Base-by-base conservation (phyloP, 2,329 filamentous ascomycete genomes). In the Dactylellina sp. region DNA sequence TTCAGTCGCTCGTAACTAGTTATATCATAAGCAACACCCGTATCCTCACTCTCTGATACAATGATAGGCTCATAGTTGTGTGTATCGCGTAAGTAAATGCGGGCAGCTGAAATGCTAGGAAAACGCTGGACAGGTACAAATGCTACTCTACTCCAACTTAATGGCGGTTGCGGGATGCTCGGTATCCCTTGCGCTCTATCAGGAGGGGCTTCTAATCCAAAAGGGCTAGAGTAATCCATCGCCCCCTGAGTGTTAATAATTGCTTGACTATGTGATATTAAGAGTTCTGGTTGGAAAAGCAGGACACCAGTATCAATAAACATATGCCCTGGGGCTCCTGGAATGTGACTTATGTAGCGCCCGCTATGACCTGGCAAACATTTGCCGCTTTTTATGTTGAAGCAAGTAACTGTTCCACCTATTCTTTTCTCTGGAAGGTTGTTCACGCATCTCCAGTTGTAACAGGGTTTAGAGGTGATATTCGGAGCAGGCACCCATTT, bases 61-160 rank as follows among this genome's bases (percentile, higher is more conserved):
- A 72, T 11, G 2, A 61, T 72, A 1, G 68, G 68, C 2, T 72
- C 47, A 18, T 72, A 72, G 14, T 72, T 72, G 24, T 25, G 61
- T 2, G 40, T 32, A 4, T 1, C n/a, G 0, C 5, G 25, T 9
- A 72, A 20, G 16, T 42, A 56, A 3, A 18, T 24, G 7, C 40
- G 18, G 1, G 40, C 55, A 0, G 49, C 37, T 0, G 16, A 12
- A 5, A 50, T 7, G 22, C 53, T 61, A 2, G 60, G 60, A 40
- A 72, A 72, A 3, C 68, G 52, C 20, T 24, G 35, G 1, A 72
- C 35, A 1, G 68, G 52, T 0, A 32, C 49, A 28, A 72, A 72
- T 0, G 62, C 52, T 2, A 72, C 40, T 14, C 68, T 47, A 16
- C 55, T 64, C 60, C 60, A 72, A 7, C 18, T 46, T 25, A 72